These are phyloP conservation scores for Bryopsis sp. DNA, from an alignment of 139 green algal species.

Conservation along the genomic window DNA sequence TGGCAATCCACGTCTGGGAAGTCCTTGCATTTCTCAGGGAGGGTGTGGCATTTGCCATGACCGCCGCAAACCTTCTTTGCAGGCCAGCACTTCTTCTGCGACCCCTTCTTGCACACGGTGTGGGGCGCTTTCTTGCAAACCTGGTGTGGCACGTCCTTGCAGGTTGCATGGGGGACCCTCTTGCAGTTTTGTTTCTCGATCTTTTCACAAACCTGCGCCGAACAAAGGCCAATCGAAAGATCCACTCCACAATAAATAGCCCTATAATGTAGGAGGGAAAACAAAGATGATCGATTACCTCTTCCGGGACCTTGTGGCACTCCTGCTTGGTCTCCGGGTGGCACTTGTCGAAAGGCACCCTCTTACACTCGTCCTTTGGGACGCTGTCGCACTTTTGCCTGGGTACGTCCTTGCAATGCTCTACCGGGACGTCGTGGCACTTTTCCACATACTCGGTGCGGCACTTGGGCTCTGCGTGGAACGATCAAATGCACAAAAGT, in stretches of 20 bases:
- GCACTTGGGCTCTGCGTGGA: not conserved
- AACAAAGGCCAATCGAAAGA: too few relatives aligned
- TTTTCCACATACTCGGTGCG: not conserved
- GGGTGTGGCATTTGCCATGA: not conserved
- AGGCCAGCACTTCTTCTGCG: conserved; percentile 11
- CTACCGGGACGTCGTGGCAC: not conserved
- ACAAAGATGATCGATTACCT: too few relatives aligned
- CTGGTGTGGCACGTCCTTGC: not conserved
- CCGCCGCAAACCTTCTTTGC: not conserved
- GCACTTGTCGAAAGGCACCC: too few relatives aligned
- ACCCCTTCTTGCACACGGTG: not conserved
- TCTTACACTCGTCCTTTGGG: conserved; percentile 7
- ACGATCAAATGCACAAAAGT: too few relatives aligned
- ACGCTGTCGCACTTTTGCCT: conserved; percentile 1
- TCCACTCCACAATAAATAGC: too few relatives aligned
- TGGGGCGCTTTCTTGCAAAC: not conserved
- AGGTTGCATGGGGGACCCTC: too few relatives aligned
- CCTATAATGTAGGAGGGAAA: too few relatives aligned
- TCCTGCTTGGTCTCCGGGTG: too few relatives aligned
- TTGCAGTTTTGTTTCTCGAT: too few relatives aligned
- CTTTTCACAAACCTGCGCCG: too few relatives aligned
- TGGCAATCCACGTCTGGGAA: not conserved
- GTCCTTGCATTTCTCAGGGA: conserved; percentile 5
- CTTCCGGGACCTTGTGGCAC: too few relatives aligned
- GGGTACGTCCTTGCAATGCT: conserved; percentile 7